These are phyloP conservation scores for Pyrenophora graminea DNA, from an alignment of 2,329 filamentous ascomycete genomes.

Conservation along the genomic window DNA sequence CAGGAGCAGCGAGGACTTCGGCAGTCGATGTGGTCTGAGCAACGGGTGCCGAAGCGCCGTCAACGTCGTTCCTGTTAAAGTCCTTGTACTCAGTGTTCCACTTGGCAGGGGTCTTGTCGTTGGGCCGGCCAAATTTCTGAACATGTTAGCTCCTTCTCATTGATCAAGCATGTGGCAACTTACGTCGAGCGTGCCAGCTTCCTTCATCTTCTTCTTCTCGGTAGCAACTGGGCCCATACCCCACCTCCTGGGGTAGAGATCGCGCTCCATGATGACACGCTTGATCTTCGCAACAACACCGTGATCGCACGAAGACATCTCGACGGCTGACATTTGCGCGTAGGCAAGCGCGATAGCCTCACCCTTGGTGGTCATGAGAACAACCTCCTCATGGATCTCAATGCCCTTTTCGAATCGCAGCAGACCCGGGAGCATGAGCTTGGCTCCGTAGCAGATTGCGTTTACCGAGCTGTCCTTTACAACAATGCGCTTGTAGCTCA, in stretches of 20 bases:
- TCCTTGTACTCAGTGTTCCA: conserved; percentile 95
- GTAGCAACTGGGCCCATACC: conserved; percentile 88
- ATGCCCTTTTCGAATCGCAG: conserved; percentile 90
- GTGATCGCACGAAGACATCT: conserved; percentile 95
- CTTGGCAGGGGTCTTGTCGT: conserved; percentile 89
- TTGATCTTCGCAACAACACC: conserved; percentile 98
- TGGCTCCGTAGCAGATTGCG: conserved; percentile 97
- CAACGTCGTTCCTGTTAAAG: conserved; percentile 50
- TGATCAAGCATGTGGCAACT: conserved; percentile 31
- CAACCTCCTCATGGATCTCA: conserved; percentile 93
- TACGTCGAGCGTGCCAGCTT: conserved; percentile 90
- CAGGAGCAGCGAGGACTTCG: conserved; percentile 45
- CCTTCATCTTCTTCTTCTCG: conserved; percentile 99
- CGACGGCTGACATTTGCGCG: conserved; percentile 96
- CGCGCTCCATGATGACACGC: conserved; percentile 99
- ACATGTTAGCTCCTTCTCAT: conserved; percentile 38
- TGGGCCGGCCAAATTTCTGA: conserved; percentile 86
- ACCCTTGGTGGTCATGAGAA: conserved; percentile 98
- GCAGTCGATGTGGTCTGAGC: conserved; percentile 40
- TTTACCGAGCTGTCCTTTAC: conserved; percentile 98
- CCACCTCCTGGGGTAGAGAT: conserved; percentile 96
- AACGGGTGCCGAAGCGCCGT: conserved; percentile 28
- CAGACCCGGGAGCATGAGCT: conserved; percentile 97
- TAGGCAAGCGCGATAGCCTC: conserved; percentile 97
- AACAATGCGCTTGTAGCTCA: conserved; percentile 92